Evolutionary conservation across 176 grass and related monocot species (phyloP).

Genomic region (Hordeum marinum): DNA sequence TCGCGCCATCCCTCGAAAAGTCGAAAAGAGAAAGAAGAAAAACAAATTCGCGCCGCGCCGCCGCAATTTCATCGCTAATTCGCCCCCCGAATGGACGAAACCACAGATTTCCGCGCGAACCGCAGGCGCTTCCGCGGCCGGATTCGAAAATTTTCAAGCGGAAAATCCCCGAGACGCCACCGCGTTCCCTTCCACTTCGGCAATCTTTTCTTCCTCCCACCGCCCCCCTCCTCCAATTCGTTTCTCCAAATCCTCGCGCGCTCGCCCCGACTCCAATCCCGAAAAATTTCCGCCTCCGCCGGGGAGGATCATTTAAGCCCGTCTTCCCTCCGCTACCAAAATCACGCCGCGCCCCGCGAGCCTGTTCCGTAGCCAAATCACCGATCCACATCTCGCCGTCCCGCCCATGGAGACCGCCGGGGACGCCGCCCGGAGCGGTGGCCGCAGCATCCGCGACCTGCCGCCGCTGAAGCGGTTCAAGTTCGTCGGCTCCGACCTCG

Average conservation of each 20-base stretch:
- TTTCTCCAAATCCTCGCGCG: background rate
- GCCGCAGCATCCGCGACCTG: conserved; percentile 26
- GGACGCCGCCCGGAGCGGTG: conserved; percentile 11
- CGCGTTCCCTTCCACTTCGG: background rate
- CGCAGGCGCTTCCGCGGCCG: background rate
- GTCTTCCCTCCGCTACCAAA: background rate
- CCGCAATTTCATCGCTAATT: background rate
- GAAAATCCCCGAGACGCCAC: background rate
- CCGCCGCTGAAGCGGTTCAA: conserved; percentile 83
- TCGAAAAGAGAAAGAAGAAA: background rate
- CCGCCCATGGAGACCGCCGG: conserved; percentile 27
- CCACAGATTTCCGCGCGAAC: conserved; percentile 13
- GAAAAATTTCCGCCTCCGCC: background rate
- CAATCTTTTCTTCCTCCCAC: conserved; percentile 14
- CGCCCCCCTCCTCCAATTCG: background rate
- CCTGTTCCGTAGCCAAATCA: background rate
- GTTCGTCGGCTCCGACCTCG: conserved; percentile 18
- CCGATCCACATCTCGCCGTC: background rate
- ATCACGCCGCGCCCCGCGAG: background rate
- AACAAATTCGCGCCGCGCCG: background rate
- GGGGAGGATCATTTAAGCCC: conserved; percentile 24
- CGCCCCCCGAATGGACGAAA: background rate
- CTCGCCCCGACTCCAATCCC: background rate
- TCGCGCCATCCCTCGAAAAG: background rate
- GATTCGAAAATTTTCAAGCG: conserved; percentile 31